Evolutionary conservation across 768 basidiomycete genomes (phyloP).

Genomic region (Pisolithus orientalis): DNA sequence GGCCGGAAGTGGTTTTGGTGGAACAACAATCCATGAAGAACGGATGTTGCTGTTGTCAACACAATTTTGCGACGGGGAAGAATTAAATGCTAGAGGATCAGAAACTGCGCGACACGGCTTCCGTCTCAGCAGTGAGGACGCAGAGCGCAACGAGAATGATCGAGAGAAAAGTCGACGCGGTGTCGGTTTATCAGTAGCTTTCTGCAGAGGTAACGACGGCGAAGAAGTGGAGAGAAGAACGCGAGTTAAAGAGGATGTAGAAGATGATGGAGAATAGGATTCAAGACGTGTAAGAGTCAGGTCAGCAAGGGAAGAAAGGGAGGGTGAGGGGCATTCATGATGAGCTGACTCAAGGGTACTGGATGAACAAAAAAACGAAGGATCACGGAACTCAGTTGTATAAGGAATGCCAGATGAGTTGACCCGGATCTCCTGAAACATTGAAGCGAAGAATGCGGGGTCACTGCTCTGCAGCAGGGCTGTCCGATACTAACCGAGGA

Average conservation of each 20-base stretch:
- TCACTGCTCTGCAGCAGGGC: neutral
- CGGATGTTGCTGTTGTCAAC: neutral
- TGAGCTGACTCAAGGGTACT: neutral
- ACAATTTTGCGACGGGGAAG: neutral
- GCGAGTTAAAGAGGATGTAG: slow-evolving; percentile 23
- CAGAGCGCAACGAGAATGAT: slow-evolving; percentile 12
- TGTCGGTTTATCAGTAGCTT: slow-evolving; percentile 7
- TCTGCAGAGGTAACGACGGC: neutral
- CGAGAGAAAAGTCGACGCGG: slow-evolving; percentile 8
- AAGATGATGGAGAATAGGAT: slow-evolving; percentile 5
- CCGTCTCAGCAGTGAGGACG: slow-evolving; percentile 21
- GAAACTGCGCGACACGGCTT: slow-evolving; percentile 5
- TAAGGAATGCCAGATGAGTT: slow-evolving; percentile 25
- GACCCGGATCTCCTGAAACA: slow-evolving; percentile 23
- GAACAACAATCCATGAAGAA: slow-evolving; percentile 3
- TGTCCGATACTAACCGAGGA: neutral
- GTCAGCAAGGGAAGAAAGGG: slow-evolving; percentile 1
- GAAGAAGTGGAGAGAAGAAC: slow-evolving; percentile 8
- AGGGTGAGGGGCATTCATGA: neutral
- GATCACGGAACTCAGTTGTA: slow-evolving; percentile 22
- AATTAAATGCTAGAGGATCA: neutral
- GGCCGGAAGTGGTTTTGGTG: slow-evolving; percentile 16
- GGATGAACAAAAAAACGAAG: slow-evolving; percentile 12
- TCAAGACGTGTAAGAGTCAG: slow-evolving; percentile 2
- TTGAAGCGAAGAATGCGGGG: neutral